Base-by-base conservation (phyloP, 1,284 basidiomycete genomes). In the Austroboletus sp. region DNA sequence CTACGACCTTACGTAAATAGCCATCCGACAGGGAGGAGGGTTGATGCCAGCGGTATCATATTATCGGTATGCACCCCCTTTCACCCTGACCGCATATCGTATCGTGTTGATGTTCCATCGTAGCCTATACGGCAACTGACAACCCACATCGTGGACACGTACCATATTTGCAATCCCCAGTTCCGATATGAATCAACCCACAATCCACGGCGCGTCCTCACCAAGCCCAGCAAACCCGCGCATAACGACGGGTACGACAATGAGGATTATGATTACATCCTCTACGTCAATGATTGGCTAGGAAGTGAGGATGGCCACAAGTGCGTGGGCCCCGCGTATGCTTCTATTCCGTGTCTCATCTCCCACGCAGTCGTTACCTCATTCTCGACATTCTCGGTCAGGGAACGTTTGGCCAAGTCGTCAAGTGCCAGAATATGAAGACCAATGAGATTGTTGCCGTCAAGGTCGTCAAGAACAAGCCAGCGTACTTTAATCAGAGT, bases 391-490 rank as follows among this genome's bases (percentile, higher is more conserved):
- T 98, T 46, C 79, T 99, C 27, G 95, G 95, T 12, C 95, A 98
- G 67, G 95, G 95, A 29, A 98, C 95, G 3, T 99, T 99, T 58
- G 95, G 96, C 2, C 95, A 99, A 67, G 95, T 99, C 23, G 96
- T 98, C 63, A 98, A 99, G 67, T 98, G 96, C 65, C 96, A 98
- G 67, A 97, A 99, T 65, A 95, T 98, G 86, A 90, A 94, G 69
- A 98, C 90, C 31, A 93, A 98, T 67, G 94, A 97, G 66, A 90
- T 98, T 43, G 91, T 96, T 35, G 96, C 96, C 12, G 95, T 98
- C 52, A 98, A 98, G 69, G 96, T 98, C 13, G 93, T 98, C 61
- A 98, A 98, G 75, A 98, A 98, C 70, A 98, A 98, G 69, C 95
- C 95, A 2, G 95, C 95, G 0, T 98, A 98, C 71, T 94, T 97